Conservation (phyloP, 2,329 filamentous ascomycete species). For the Rutstroemia sp. region DNA sequence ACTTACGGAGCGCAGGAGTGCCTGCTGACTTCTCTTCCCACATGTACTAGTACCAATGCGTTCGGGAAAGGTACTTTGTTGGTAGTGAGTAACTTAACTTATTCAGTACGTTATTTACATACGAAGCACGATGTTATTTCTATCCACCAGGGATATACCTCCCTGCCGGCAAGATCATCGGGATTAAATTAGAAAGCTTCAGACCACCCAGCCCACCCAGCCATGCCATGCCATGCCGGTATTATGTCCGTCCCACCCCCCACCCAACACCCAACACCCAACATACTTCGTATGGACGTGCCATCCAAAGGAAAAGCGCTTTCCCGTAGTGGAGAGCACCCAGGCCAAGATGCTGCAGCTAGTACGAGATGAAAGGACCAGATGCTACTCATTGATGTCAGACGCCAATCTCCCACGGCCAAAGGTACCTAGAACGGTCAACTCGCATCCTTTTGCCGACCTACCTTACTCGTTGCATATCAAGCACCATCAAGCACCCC, state of each 20-base stretch:
- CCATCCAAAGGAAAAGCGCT: not conserved
- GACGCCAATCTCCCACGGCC: not conserved
- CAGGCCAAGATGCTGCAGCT: not conserved
- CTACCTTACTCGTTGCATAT: not conserved
- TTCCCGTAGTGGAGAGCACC: not conserved
- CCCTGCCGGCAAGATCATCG: not conserved
- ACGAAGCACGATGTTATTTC: not conserved
- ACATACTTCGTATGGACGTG: not conserved
- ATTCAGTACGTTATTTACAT: not conserved
- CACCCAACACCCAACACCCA: not conserved
- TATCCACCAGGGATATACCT: not conserved
- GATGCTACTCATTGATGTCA: not conserved
- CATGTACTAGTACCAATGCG: not conserved
- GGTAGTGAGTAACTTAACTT: no score
- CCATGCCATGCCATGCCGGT: not conserved
- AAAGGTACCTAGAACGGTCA: not conserved
- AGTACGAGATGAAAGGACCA: not conserved
- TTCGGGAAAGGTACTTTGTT: not conserved
- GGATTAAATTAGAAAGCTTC: not conserved
- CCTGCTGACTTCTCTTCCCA: slow-evolving; percentile 3
- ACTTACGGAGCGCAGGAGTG: not conserved
- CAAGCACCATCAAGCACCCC: not conserved
- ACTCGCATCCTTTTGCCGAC: not conserved
- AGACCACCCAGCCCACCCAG: no score
- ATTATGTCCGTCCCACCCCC: not conserved